Conservation (phyloP, 805 yeast genomes). For the Teunomyces cretensis region DNA sequence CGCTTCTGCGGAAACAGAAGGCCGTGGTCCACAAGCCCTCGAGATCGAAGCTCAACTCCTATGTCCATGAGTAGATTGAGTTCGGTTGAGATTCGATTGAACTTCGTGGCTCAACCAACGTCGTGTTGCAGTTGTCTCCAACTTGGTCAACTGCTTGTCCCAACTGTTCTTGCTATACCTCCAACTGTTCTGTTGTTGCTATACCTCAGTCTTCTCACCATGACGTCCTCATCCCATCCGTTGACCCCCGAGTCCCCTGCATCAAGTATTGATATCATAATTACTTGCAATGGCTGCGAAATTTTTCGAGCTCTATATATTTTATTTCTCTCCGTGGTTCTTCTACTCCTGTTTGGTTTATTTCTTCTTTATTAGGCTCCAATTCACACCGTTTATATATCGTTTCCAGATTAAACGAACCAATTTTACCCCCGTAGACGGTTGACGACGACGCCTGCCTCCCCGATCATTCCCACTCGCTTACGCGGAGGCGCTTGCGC, state of each 20-base stretch:
- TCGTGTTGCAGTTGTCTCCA: too few species aligned
- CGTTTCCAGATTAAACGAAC: background rate
- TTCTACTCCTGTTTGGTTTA: background rate
- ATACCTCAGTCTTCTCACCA: too few species aligned
- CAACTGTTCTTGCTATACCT: too few species aligned
- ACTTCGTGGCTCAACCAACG: too few species aligned
- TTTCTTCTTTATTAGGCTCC: too few species aligned
- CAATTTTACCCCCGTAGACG: background rate
- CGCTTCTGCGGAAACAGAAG: constrained; percentile 25
- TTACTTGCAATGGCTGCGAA: constrained; percentile 4
- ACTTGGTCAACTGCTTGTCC: too few species aligned
- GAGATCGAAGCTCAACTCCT: background rate
- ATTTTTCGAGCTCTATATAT: constrained; percentile 1
- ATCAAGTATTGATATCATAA: constrained; percentile 1
- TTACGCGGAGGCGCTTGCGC: constrained; percentile 26
- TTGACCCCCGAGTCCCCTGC: background rate
- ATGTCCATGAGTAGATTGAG: too few species aligned
- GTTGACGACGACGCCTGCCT: background rate
- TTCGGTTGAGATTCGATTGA: too few species aligned
- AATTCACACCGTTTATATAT: constrained; percentile 1
- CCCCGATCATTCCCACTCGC: constrained; percentile 36
- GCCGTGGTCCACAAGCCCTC: constrained; percentile 2
- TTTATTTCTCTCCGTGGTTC: background rate
- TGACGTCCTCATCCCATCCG: too few species aligned
- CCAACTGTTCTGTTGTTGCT: too few species aligned